Percentiles rank a stretch among this genome's conserved stretches.
phyloP scores from a whole-genome alignment of 129 eudicot genomes.

The Gnaphalium uliginosum region DNA sequence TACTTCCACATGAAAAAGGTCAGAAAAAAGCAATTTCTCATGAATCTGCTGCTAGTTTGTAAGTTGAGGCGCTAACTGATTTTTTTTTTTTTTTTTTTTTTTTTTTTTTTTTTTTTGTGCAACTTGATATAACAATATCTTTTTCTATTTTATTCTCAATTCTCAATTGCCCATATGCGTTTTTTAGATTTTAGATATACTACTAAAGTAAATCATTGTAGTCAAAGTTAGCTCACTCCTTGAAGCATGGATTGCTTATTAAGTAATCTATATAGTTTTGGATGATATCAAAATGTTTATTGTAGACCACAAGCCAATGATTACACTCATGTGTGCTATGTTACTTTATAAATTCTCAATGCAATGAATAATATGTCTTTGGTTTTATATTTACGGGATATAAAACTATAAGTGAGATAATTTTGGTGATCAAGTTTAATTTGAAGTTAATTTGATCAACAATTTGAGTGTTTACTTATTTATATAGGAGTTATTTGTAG shows the following conservation, averaged over 20 bases:
- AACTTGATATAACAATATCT: constrained; percentile 4
- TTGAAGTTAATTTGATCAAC: too few species aligned
- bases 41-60: neutral
- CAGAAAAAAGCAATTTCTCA: neutral
- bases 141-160: neutral
- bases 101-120: neutral
- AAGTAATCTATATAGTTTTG: neutral
- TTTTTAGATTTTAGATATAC: neutral
- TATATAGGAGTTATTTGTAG: too few species aligned
- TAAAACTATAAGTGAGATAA: too few species aligned
- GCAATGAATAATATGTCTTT: too few species aligned
- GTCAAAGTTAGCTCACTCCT: neutral
- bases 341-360: neutral
- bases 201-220: neutral
- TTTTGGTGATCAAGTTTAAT: too few species aligned
- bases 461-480: too few species aligned
- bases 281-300: neutral
- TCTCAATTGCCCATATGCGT: neutral
- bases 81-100: neutral
- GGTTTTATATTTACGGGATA: too few species aligned
- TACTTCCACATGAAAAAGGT: constrained; percentile 17
- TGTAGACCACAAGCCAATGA: neutral
- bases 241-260: neutral
- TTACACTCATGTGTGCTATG: neutral
- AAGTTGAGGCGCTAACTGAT: neutral